phyloP scores from a whole-genome alignment of 2,329 filamentous ascomycete genomes.

The Pestalotiopsis sp. region DNA sequence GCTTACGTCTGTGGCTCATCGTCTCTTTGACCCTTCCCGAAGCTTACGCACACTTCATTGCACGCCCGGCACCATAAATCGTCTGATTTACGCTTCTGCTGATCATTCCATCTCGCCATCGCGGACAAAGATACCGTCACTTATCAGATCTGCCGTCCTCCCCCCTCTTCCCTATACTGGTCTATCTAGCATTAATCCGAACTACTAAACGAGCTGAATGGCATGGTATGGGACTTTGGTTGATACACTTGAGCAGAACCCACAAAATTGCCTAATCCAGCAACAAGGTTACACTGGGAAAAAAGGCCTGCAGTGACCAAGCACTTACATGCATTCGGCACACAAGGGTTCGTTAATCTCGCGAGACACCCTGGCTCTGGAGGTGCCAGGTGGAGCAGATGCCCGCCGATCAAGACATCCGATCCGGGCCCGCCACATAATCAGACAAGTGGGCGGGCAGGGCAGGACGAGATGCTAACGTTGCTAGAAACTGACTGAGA shows the following conservation, averaged over 20 bases:
- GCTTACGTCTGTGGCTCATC: not conserved
- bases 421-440: slow-evolving; percentile 3
- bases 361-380: slow-evolving; percentile 1
- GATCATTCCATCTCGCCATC: not conserved
- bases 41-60: not conserved
- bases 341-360: not conserved
- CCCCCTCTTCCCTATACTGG: not conserved
- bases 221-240: not conserved
- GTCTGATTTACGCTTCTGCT: not conserved
- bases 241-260: not conserved
- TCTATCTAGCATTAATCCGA: not conserved
- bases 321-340: slow-evolving; percentile 4
- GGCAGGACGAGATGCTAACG: not conserved
- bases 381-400: not conserved
- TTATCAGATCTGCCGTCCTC: not conserved
- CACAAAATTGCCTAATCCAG: slow-evolving; percentile 4
- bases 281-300: not conserved
- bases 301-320: not conserved
- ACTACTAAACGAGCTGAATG: slow-evolving; percentile 2
- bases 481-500: no score
- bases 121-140: not conserved
- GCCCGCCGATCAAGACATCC: slow-evolving; percentile 4
- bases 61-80: not conserved
- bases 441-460: not conserved
- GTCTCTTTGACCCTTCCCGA: slow-evolving; percentile 1